A percentile compares a stretch with the other conserved stretches of the same genome.
These are phyloP conservation scores for Barnettozyma sucrosica DNA, from an alignment of 805 yeast genomes.

Conservation along the genomic window DNA sequence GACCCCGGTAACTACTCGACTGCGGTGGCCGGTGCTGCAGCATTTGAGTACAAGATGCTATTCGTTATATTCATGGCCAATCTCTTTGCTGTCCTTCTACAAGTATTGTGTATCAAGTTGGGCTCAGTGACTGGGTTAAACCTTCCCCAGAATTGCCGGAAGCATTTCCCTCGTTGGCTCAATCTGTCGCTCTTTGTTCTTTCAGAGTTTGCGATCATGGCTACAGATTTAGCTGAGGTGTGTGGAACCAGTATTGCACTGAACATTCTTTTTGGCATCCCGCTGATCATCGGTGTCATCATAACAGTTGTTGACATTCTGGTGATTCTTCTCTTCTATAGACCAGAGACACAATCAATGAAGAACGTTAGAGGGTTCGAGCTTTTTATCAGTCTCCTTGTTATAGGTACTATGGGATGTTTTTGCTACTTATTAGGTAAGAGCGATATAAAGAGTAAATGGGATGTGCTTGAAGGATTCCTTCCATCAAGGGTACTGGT, in stretches of 20 bases:
- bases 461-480: constrained; percentile 57
- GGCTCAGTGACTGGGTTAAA: constrained; percentile 80
- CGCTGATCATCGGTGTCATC: constrained; percentile 68
- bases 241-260: constrained; percentile 89
- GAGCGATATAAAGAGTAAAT: constrained; percentile 47
- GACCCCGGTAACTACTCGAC: constrained; percentile 86
- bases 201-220: constrained; percentile 84
- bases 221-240: constrained; percentile 91
- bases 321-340: constrained; percentile 70
- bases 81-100: constrained; percentile 66
- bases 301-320: constrained; percentile 80
- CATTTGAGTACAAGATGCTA: constrained; percentile 60
- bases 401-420: constrained; percentile 68
- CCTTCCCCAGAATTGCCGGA: constrained; percentile 70
- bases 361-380: constrained; percentile 74
- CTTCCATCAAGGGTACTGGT: constrained; percentile 58
- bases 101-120: constrained; percentile 63
- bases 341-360: constrained; percentile 69
- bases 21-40: constrained; percentile 75
- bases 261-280: constrained; percentile 69
- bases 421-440: constrained; percentile 64
- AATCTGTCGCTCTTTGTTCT: constrained; percentile 56
- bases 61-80: constrained; percentile 64
- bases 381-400: constrained; percentile 63
- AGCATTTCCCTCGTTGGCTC: constrained; percentile 55